Evolutionary conservation across 345 rosid species (phyloP), one percentile per base, ranked within the genome.

Genomic region (Ceriops tagal): DNA sequence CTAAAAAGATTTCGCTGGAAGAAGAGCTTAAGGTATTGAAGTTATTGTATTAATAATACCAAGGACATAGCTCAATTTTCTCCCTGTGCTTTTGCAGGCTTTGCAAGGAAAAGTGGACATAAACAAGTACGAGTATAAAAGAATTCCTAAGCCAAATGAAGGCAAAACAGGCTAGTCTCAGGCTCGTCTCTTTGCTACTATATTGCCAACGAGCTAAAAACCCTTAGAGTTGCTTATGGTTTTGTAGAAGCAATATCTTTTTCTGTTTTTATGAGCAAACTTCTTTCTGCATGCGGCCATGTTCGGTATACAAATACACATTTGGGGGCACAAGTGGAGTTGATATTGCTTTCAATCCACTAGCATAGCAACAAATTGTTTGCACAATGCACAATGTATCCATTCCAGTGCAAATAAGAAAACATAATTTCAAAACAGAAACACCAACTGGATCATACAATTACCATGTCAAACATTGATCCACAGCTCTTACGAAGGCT

Each of bases 51-150:
- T 58, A 6, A 24, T 37, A 39, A 37, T 11, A 64, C 7, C 15
- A 24, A n/a, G 18, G 28, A 62, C 57, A 22, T 59, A 22, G 59
- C 62, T 72, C 65, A 64, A 53, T 34, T 64, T 7, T 27, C 1
- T 56, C 34, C 43, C 53, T 62, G 46, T 73, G 27, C 47, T 47
- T 61, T 24, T 43, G 7, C 79, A 95, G 96, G 89, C 92, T 71
- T 82, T 90, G 80, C 85, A 87, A 77, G 83, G 58, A 76, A 92
- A 95, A 82, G 83, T 95, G 61, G 88, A 92, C 80, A 95, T 85
- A 71, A 82, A 88, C 81, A 51, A 85, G 37, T 92, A 84, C 4
- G 96, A 91, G 82, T 87, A 95, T 85, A 87, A 87, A 83, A 88
- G 72, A 79, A 90, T 91, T 76, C 98, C 97, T 13, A 84, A 72